phyloP scores from a whole-genome alignment of 2,329 filamentous ascomycete genomes.

The Pezicula radicicola region DNA sequence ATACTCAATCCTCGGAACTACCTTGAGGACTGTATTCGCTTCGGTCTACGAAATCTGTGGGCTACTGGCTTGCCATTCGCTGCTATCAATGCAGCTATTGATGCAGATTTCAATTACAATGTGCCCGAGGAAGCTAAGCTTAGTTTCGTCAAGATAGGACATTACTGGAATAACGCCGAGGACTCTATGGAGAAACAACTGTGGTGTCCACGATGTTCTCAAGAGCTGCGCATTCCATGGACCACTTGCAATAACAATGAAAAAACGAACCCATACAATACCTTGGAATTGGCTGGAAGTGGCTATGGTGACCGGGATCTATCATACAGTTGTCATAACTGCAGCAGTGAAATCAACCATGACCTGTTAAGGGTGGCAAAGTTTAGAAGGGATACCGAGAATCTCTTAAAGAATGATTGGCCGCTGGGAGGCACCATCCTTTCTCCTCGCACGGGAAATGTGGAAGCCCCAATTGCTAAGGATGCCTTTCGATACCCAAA shows the following conservation, averaged over 20 bases:
- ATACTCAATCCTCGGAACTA: conserved; percentile 71
- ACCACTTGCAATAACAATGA: conserved; percentile 46
- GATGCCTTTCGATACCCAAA: conserved; percentile 22
- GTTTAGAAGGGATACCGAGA: conserved; percentile 54
- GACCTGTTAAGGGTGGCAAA: conserved; percentile 58
- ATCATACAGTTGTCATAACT: conserved; percentile 44
- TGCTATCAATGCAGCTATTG: conserved; percentile 53
- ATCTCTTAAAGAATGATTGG: conserved; percentile 39
- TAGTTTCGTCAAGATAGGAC: conserved; percentile 46
- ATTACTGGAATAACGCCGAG: conserved; percentile 56
- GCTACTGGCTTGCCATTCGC: conserved; percentile 64
- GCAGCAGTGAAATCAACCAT: conserved; percentile 48
- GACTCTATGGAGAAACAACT: conserved; percentile 47
- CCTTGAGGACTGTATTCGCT: conserved; percentile 66
- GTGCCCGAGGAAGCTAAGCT: conserved; percentile 39
- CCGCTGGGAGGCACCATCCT: conserved; percentile 71
- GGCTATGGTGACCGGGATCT: conserved; percentile 63
- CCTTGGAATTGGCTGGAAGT: conserved; percentile 35
- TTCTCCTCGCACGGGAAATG: conserved; percentile 47
- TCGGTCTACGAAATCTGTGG: conserved; percentile 54
- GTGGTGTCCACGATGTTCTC: conserved; percentile 52
- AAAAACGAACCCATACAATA: conserved; percentile 24
- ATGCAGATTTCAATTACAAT: conserved; percentile 55
- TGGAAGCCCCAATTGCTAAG: conserved; percentile 30
- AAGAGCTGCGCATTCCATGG: conserved; percentile 50